These are phyloP conservation scores for Cutaneotrichosporon sp. DNA, from an alignment of 1,284 basidiomycete genomes.

Conservation along the genomic window DNA sequence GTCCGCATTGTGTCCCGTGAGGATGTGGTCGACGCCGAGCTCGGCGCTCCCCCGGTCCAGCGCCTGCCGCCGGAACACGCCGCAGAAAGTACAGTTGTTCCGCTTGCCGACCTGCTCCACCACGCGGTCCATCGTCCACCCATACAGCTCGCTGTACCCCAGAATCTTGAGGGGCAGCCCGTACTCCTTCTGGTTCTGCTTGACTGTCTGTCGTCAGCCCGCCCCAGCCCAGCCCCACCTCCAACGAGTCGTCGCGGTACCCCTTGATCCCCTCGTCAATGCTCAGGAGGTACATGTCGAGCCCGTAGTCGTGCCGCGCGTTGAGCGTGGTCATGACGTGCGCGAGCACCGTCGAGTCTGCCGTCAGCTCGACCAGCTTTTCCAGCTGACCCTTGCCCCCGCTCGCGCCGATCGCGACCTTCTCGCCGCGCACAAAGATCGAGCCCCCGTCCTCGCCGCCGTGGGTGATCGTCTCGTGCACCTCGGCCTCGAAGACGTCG, in stretches of 20 bases:
- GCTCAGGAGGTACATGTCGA: conserved; percentile 88
- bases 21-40: conserved; percentile 92
- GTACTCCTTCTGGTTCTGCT: conserved; percentile 95
- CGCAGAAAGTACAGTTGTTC: conserved; percentile 99
- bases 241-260: conserved; percentile 95
- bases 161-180: conserved; percentile 93
- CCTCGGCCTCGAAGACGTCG: conserved; percentile 95
- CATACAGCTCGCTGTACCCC: conserved; percentile 93
- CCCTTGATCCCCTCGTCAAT: conserved; percentile 99
- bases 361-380: background rate
- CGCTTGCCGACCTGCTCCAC: conserved; percentile 92
- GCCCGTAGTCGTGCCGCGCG: conserved; percentile 87
- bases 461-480: conserved; percentile 83
- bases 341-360: conserved; percentile 97
- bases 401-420: conserved; percentile 95
- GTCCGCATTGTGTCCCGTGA: conserved; percentile 98
- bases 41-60: conserved; percentile 90
- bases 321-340: conserved; percentile 96
- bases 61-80: conserved; percentile 94
- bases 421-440: conserved; percentile 88
- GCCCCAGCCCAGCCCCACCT: too few relatives aligned
- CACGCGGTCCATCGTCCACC: conserved; percentile 99
- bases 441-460: conserved; percentile 60
- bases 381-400: conserved; percentile 99
- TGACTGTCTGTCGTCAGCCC: too few relatives aligned